A percentile compares a stretch with the other conserved stretches of the same genome.
Evolutionary conservation across 176 grass and related monocot genomes (phyloP).

Genomic region (Cenchrus americanus): DNA sequence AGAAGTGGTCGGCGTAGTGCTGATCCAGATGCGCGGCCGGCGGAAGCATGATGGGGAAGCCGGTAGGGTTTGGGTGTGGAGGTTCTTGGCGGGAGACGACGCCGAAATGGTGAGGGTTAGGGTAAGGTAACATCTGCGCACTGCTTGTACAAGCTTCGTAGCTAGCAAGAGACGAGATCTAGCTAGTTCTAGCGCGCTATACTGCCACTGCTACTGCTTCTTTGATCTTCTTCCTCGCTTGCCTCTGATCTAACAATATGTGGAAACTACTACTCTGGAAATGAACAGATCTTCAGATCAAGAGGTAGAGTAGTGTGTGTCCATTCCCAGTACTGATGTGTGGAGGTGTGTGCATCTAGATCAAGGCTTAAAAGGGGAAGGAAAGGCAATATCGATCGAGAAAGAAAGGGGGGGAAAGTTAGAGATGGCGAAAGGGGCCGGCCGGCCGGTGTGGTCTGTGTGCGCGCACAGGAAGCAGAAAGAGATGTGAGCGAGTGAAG

Average conservation of each 20-base stretch:
- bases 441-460: background rate
- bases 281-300: constrained; percentile 40
- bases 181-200: constrained; percentile 30
- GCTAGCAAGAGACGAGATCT: constrained; percentile 36
- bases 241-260: constrained; percentile 10
- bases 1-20: constrained; percentile 38
- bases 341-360: constrained; percentile 26
- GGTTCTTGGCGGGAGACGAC: constrained; percentile 40
- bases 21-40: constrained; percentile 37
- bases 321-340: constrained; percentile 17
- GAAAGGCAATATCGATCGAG: background rate
- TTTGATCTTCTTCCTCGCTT: background rate
- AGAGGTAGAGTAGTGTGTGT: background rate
- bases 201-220: background rate
- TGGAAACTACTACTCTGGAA: background rate
- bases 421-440: constrained; percentile 37
- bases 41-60: constrained; percentile 38
- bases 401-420: constrained; percentile 36
- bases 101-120: constrained; percentile 53
- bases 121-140: constrained; percentile 61
- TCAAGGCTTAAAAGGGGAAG: constrained; percentile 14
- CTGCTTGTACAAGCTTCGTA: constrained; percentile 32
- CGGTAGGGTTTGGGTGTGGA: constrained; percentile 44
- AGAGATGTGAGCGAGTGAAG: constrained; percentile 38
- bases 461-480: constrained; percentile 54